Conservation (phyloP, 306 rosid species). For the Citrullus amarus region DNA sequence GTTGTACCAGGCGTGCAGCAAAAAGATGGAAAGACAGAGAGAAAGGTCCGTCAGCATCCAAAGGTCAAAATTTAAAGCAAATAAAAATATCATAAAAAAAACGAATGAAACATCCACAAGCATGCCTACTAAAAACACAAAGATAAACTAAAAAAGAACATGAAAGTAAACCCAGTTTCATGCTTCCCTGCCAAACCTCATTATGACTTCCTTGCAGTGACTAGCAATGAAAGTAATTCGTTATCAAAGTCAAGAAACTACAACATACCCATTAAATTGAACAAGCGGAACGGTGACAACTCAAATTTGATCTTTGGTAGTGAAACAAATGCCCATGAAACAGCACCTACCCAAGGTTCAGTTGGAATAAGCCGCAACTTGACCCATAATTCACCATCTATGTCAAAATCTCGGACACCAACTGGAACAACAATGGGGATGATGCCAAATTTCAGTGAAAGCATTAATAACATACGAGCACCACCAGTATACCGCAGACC, state of each 20-base stretch:
- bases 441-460: conserved; percentile 78
- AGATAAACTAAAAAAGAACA: background rate
- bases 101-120: background rate
- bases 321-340: conserved; percentile 92
- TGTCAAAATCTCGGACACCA: conserved; percentile 91
- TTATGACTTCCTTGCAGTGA: background rate
- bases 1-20: conserved; percentile 27
- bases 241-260: background rate
- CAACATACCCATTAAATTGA: conserved; percentile 88
- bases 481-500: conserved; percentile 97
- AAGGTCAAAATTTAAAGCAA: background rate
- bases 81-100: background rate
- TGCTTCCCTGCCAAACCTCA: background rate
- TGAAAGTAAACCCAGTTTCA: background rate
- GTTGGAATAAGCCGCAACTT: conserved; percentile 78
- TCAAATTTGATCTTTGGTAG: conserved; percentile 98
- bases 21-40: conserved; percentile 11
- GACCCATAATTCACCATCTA: conserved; percentile 99
- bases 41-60: conserved; percentile 34
- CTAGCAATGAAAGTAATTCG: background rate
- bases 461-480: conserved; percentile 90
- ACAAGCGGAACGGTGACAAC: conserved; percentile 85
- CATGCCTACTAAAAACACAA: background rate
- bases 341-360: conserved; percentile 97
- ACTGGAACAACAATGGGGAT: conserved; percentile 84